phyloP scores from a whole-genome alignment of 371 early-diverging fungal genomes.

The Basidiobolus meristosporus region DNA sequence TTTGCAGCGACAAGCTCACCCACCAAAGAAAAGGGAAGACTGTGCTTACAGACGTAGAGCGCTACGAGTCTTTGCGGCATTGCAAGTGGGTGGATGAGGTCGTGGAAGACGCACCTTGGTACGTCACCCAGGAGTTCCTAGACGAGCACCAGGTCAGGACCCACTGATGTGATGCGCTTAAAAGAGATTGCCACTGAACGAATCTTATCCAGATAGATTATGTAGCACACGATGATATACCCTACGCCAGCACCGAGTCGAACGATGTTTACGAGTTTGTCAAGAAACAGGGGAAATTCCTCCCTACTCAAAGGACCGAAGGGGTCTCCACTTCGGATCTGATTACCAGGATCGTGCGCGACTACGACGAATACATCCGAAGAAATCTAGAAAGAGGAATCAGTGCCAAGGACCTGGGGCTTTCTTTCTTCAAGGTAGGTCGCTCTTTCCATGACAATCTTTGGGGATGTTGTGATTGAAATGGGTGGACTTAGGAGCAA shows the following conservation, averaged over 20 bases:
- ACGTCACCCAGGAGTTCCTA: slow-evolving; percentile 72
- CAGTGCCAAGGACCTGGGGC: slow-evolving; percentile 75
- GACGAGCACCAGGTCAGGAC: slow-evolving; percentile 61
- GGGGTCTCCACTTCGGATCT: slow-evolving; percentile 90
- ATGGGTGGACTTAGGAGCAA: slow-evolving; percentile 22
- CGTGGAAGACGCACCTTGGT: slow-evolving; percentile 78
- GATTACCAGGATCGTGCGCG: slow-evolving; percentile 87
- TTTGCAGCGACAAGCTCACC: slow-evolving; percentile 74
- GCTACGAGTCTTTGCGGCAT: slow-evolving; percentile 78
- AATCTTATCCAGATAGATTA: slow-evolving; percentile 81
- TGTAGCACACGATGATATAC: slow-evolving; percentile 96
- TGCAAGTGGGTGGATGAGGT: slow-evolving; percentile 96
- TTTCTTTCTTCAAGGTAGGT: slow-evolving; percentile 62
- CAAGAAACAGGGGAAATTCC: slow-evolving; percentile 72
- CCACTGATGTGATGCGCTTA: too few relatives aligned
- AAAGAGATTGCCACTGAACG: too few relatives aligned
- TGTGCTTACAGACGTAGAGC: slow-evolving; percentile 73
- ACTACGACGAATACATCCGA: slow-evolving; percentile 84
- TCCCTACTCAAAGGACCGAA: slow-evolving; percentile 81
- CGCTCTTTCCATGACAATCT: too few relatives aligned
- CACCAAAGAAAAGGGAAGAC: slow-evolving; percentile 82
- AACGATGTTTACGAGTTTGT: slow-evolving; percentile 91
- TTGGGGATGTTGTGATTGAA: too few relatives aligned
- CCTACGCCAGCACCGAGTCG: slow-evolving; percentile 58
- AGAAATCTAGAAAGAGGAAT: slow-evolving; percentile 88